These are phyloP conservation scores for Wickerhamiella occidentalis DNA, from an alignment of 805 yeast genomes.

Conservation along the genomic window DNA sequence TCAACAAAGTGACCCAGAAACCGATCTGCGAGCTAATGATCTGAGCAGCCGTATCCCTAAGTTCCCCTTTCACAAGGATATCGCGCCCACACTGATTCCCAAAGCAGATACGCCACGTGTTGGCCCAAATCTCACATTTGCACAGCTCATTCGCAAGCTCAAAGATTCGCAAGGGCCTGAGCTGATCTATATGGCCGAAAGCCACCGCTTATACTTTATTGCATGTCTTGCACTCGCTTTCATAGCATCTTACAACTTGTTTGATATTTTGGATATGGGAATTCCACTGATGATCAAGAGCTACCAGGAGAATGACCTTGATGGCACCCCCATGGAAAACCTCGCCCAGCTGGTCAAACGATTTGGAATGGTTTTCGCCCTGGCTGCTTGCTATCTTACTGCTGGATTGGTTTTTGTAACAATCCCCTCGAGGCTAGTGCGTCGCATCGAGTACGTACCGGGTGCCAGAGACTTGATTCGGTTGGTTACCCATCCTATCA, in stretches of 20 bases:
- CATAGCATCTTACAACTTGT: constrained; percentile 54
- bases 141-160: constrained; percentile 49
- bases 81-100: constrained; percentile 55
- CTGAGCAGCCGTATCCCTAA: constrained; percentile 50
- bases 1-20: constrained; percentile 14
- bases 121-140: constrained; percentile 41
- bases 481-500: constrained; percentile 61
- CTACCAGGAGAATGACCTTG: constrained; percentile 41
- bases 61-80: constrained; percentile 53
- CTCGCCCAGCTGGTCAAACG: constrained; percentile 29
- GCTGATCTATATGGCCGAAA: constrained; percentile 69
- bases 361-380: constrained; percentile 28
- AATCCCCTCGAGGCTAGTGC: constrained; percentile 57
- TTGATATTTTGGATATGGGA: constrained; percentile 43
- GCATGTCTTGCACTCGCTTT: constrained; percentile 57
- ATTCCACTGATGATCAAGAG: constrained; percentile 39
- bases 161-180: constrained; percentile 50
- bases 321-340: constrained; percentile 33
- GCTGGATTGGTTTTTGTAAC: constrained; percentile 37
- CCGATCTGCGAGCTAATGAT: constrained; percentile 32
- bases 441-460: constrained; percentile 70
- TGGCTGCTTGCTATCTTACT: constrained; percentile 29
- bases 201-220: constrained; percentile 64
- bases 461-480: constrained; percentile 38
- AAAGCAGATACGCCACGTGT: constrained; percentile 70